Base-by-base conservation (phyloP, 495 filamentous ascomycete species). In the Elasticomyces elasticus region DNA sequence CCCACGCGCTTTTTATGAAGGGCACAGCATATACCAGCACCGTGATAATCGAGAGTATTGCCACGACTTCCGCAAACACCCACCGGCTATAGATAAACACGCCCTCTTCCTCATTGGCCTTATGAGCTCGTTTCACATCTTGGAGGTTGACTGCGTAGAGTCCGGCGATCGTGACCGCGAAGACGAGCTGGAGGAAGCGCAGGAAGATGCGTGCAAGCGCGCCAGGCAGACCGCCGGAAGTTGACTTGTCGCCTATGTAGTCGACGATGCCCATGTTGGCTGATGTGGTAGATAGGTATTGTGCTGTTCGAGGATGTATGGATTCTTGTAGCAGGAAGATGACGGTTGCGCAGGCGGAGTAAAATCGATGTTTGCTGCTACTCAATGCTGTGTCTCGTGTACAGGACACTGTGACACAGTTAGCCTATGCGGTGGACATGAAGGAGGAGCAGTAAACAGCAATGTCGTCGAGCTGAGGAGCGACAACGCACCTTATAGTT, bases 91-190 rank as follows among this genome's bases (percentile, higher is more conserved):
- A n/a, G n/a, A n/a, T n/a, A n/a, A n/a, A n/a, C n/a, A n/a, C n/a
- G n/a, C n/a, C n/a, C n/a, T n/a, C n/a, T 75, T 82, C 83, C 2
- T 76, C 68, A 63, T 87, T 75, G 3, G 69, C 65, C 52, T 77
- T 61, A 52, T 72, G 9, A 4, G 72, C 64, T 31, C 79, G 66
- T n/a, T 69, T 67, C 9, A 84, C 80, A 43, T 75, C 66, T 52
- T 78, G 68, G 10, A 94, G 71, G 62, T 92, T 84, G 30, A 72
- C 64, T 51, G 82, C 85, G 65, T 95, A 95, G 30, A 95, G 80
- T 4, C 82, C 88, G 55, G 81, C 78, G 52, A 92, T 85, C 0
- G 82, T 75, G 44, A 94, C 62, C 19, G 81, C 86, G 56, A 94
- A 73, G 58, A 83, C 72, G 64, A 94, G 81, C 60, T 90, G 84